These are phyloP conservation scores for Raphanus hybrid DNA, from an alignment of 441 rosid species.

Conservation along the genomic window DNA sequence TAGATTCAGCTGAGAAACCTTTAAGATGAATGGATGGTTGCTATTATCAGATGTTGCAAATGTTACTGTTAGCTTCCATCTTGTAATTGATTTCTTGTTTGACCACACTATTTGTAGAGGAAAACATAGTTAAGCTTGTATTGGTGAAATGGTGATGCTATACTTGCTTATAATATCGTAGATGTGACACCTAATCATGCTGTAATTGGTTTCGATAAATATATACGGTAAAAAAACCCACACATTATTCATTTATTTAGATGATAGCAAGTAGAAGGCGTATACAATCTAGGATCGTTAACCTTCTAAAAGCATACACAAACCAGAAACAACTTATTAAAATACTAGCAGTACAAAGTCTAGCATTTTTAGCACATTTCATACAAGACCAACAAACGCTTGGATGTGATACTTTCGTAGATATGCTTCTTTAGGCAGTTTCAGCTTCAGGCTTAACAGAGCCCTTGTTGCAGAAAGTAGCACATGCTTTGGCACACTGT, in stretches of 20 bases:
- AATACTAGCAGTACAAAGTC: not conserved
- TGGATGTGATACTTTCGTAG: not conserved
- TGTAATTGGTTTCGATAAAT: not conserved
- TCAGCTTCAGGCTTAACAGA: not conserved
- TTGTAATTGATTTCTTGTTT: not conserved
- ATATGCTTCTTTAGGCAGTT: not conserved
- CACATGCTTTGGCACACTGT: not conserved
- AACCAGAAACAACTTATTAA: not conserved
- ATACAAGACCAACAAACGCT: not conserved
- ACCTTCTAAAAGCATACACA: not conserved
- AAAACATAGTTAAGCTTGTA: not conserved
- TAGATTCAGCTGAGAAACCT: not conserved
- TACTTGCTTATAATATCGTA: too few relatives aligned
- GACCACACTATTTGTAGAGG: not conserved
- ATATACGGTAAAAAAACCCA: not conserved
- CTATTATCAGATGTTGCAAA: conserved; percentile 6
- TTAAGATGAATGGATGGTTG: not conserved
- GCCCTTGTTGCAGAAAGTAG: not conserved
- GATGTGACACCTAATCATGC: not conserved
- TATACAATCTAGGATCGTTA: not conserved
- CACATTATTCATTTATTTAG: not conserved
- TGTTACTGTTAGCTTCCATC: not conserved
- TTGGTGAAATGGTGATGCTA: not conserved
- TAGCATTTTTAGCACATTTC: not conserved
- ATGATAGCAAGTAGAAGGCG: not conserved